A percentile compares a stretch with the other conserved stretches of the same genome.
Evolutionary conservation across 345 rosid species (phyloP).

Genomic region (Anastatica hierochuntica): DNA sequence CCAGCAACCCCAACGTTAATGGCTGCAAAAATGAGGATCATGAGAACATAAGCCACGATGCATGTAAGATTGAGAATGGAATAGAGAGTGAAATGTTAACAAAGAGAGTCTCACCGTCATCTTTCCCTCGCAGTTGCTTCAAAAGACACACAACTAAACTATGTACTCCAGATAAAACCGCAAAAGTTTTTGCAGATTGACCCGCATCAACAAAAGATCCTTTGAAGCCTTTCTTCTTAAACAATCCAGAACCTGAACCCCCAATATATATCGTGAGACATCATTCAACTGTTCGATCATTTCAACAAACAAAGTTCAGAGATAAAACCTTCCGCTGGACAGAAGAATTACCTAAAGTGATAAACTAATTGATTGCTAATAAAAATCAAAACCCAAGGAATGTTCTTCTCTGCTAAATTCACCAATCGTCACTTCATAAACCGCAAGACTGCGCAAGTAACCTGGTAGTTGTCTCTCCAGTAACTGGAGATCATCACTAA

Average conservation of each 20-base stretch:
- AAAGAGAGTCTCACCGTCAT: constrained; percentile 52
- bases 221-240: constrained; percentile 66
- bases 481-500: no score
- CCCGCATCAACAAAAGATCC: constrained; percentile 83
- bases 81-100: neutral
- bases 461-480: no score
- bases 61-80: neutral
- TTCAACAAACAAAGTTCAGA: neutral
- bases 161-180: constrained; percentile 27
- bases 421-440: neutral
- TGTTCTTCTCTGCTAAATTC: neutral
- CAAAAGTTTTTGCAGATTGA: constrained; percentile 56
- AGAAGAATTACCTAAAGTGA: no score
- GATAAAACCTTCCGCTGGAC: neutral
- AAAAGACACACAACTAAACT: constrained; percentile 37
- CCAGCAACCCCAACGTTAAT: constrained; percentile 89
- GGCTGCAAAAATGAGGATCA: constrained; percentile 33
- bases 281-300: neutral
- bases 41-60: neutral
- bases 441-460: no score
- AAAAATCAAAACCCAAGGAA: neutral
- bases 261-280: neutral
- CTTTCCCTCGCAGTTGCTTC: constrained; percentile 84
- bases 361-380: neutral
- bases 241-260: constrained; percentile 67